Conservation (phyloP, 352 stramenopile genomes). For the Phytophthora pini region DNA sequence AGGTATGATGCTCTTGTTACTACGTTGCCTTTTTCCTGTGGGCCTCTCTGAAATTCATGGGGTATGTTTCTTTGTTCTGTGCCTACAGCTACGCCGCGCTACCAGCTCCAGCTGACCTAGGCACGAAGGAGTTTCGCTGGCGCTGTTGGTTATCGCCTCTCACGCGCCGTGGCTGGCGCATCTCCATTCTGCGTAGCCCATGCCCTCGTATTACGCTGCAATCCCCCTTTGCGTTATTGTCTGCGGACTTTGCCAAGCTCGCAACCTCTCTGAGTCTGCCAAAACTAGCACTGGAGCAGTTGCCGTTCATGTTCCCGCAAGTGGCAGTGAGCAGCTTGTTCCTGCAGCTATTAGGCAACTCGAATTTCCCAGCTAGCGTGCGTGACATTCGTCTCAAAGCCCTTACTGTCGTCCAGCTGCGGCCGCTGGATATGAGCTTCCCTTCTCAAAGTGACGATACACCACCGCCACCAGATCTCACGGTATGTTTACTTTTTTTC, state of each 20-base stretch:
- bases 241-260: conserved; percentile 83
- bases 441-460: conserved; percentile 39
- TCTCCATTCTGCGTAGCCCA: conserved; percentile 53
- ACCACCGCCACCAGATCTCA: conserved; percentile 40
- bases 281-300: conserved; percentile 66
- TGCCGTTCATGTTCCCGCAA: conserved; percentile 84
- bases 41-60: not conserved
- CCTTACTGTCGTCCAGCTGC: conserved; percentile 79
- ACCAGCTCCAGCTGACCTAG: conserved; percentile 72
- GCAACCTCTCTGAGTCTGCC: conserved; percentile 75
- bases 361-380: conserved; percentile 74
- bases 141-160: conserved; percentile 71
- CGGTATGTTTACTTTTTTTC: conserved; percentile 34
- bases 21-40: not conserved
- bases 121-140: conserved; percentile 83
- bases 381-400: conserved; percentile 61
- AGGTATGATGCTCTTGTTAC: conserved; percentile 3
- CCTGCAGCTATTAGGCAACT: conserved; percentile 83
- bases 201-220: conserved; percentile 83
- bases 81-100: conserved; percentile 51
- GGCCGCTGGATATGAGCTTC: conserved; percentile 76
- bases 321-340: conserved; percentile 67
- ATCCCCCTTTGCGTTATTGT: conserved; percentile 72
- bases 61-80: conserved; percentile 14
- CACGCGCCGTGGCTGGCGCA: conserved; percentile 65